These are phyloP conservation scores for Xylaria sp. DNA, from an alignment of 2,329 filamentous ascomycete species.

Conservation along the genomic window DNA sequence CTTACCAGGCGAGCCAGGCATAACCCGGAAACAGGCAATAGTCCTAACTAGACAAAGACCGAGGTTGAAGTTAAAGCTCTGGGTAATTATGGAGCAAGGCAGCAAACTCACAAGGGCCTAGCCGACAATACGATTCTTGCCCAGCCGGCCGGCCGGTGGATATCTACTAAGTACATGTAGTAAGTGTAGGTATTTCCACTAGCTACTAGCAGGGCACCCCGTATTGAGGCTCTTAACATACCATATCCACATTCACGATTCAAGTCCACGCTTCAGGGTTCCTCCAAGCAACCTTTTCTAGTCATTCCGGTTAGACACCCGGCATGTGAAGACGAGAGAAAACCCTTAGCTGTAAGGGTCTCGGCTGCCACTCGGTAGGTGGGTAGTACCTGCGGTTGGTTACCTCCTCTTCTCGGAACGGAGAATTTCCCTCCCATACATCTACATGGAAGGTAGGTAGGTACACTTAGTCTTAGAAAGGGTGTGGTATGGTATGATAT, in stretches of 20 bases:
- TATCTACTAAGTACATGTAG: neutral
- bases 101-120: neutral
- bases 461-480: neutral
- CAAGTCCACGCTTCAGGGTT: constrained; percentile 31
- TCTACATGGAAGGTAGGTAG: no score
- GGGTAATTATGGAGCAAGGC: constrained; percentile 17
- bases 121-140: constrained; percentile 1
- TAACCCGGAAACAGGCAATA: neutral
- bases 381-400: no score
- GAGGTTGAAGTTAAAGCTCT: constrained; percentile 9
- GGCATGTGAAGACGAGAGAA: constrained; percentile 17
- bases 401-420: neutral
- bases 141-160: neutral
- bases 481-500: neutral
- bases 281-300: constrained; percentile 7
- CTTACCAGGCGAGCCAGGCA: neutral
- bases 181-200: constrained; percentile 26
- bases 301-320: neutral
- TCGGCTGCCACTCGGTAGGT: neutral
- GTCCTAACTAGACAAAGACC: neutral
- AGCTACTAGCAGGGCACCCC: constrained; percentile 36
- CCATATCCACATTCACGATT: constrained; percentile 30
- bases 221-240: constrained; percentile 29
- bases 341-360: neutral
- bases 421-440: no score